These are phyloP conservation scores for Athelia psychrophila DNA, from an alignment of 1,284 basidiomycete species.

Conservation along the genomic window DNA sequence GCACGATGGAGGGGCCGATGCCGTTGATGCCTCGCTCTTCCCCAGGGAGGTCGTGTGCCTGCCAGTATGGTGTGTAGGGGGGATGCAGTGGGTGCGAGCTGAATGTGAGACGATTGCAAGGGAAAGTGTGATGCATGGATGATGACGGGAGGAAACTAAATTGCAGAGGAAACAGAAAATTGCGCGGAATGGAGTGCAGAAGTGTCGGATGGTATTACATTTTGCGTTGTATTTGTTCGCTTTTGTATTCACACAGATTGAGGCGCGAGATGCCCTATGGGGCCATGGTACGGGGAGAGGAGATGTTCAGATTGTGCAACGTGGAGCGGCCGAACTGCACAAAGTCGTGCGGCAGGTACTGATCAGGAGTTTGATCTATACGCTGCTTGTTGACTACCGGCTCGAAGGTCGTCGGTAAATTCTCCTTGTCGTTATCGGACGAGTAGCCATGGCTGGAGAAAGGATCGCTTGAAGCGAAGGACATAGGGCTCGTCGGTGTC, in stretches of 20 bases:
- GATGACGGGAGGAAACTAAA: conserved; percentile 53
- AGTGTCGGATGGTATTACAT: conserved; percentile 74
- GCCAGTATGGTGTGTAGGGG: conserved; percentile 43
- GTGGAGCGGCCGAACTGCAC: conserved; percentile 70
- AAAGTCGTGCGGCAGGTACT: conserved; percentile 77
- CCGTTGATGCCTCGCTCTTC: conserved; percentile 10
- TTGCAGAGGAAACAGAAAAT: conserved; percentile 55
- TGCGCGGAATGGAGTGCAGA: conserved; percentile 48
- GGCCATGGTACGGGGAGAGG: conserved; percentile 58
- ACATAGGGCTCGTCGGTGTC: conserved; percentile 70
- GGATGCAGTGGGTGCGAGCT: conserved; percentile 26
- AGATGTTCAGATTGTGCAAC: conserved; percentile 60
- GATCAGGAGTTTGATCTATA: conserved; percentile 63
- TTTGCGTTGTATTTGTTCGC: conserved; percentile 52
- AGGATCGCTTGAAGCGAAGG: conserved; percentile 48
- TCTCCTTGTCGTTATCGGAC: conserved; percentile 73
- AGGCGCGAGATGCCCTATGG: conserved; percentile 44
- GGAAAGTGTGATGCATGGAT: conserved; percentile 74
- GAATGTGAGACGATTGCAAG: conserved; percentile 53
- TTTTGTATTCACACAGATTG: conserved; percentile 32
- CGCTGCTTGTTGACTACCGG: conserved; percentile 67
- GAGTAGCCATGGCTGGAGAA: conserved; percentile 52
- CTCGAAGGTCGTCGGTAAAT: conserved; percentile 65
- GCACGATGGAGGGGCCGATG: conserved; percentile 9
- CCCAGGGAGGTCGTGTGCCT: conserved; percentile 36